Evolutionary conservation across 768 basidiomycete species (phyloP).

Genomic region (Chiua virens): DNA sequence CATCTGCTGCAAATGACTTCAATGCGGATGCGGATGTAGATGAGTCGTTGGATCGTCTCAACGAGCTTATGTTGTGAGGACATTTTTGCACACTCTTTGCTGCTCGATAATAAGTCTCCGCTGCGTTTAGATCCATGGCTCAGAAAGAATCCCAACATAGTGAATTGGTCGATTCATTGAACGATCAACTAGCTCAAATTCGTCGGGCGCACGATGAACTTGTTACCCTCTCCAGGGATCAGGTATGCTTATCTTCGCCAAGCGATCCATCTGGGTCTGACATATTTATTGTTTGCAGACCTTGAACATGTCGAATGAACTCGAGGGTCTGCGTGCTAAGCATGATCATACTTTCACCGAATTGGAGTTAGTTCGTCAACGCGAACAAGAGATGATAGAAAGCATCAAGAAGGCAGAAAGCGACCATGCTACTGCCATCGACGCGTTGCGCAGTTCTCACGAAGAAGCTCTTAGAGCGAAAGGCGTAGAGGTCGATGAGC

Average conservation of each 20-base stretch:
- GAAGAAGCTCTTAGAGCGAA: slow-evolving; percentile 43
- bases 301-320: slow-evolving; percentile 84
- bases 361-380: slow-evolving; percentile 56
- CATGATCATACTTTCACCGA: slow-evolving; percentile 51
- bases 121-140: slow-evolving; percentile 80
- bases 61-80: slow-evolving; percentile 89
- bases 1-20: slow-evolving; percentile 24
- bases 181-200: slow-evolving; percentile 62
- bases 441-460: slow-evolving; percentile 46
- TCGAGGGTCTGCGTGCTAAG: slow-evolving; percentile 68
- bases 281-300: slow-evolving; percentile 43
- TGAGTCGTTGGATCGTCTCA: slow-evolving; percentile 75
- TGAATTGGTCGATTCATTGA: slow-evolving; percentile 74
- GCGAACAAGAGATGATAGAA: slow-evolving; percentile 54
- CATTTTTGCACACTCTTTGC: slow-evolving; percentile 1
- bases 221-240: slow-evolving; percentile 77
- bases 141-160: slow-evolving; percentile 92
- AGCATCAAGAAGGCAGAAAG: slow-evolving; percentile 49
- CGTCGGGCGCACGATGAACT: slow-evolving; percentile 83
- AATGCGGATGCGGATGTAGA: slow-evolving; percentile 47
- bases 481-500: slow-evolving; percentile 40
- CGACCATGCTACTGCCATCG: slow-evolving; percentile 50
- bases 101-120: slow-evolving; percentile 3
- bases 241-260: slow-evolving; percentile 47
- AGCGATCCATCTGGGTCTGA: neutral